A percentile compares a stretch with the other conserved stretches of the same genome.
Conservation (phyloP, 352 stramenopile species). For the Plasmopara viticola region DNA sequence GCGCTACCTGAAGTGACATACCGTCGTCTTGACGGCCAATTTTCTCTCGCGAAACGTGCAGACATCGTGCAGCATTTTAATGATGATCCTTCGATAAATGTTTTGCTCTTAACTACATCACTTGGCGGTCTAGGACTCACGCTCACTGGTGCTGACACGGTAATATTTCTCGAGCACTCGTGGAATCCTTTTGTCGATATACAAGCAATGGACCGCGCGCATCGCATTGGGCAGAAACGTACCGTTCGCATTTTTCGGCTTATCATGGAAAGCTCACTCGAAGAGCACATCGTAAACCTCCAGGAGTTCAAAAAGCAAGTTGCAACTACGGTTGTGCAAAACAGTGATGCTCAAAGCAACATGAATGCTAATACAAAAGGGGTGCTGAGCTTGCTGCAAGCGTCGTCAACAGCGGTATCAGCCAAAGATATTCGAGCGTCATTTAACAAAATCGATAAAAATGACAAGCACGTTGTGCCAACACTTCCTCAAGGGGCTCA, state of each 20-base stretch:
- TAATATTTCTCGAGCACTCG: constrained; percentile 97
- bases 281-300: constrained; percentile 76
- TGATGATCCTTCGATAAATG: constrained; percentile 82
- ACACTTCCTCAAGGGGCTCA: constrained; percentile 27
- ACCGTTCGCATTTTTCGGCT: constrained; percentile 75
- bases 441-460: constrained; percentile 3
- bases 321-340: constrained; percentile 52
- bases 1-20: constrained; percentile 70
- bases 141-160: constrained; percentile 93
- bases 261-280: constrained; percentile 64
- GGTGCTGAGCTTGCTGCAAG: constrained; percentile 53
- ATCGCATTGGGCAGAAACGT: constrained; percentile 68
- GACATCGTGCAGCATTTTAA: constrained; percentile 91
- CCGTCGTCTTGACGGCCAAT: constrained; percentile 90
- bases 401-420: constrained; percentile 39
- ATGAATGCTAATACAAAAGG: constrained; percentile 64
- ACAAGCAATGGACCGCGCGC: constrained; percentile 86
- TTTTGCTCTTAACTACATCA: constrained; percentile 95
- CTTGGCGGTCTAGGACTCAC: constrained; percentile 95
- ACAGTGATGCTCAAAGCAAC: constrained; percentile 40
- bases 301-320: constrained; percentile 77
- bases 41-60: constrained; percentile 59
- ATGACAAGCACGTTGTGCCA: constrained; percentile 6
- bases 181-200: constrained; percentile 97
- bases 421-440: constrained; percentile 24